phyloP scores from a whole-genome alignment of 108 stramenopile genomes.

The Cylindrotheca fusiformis region DNA sequence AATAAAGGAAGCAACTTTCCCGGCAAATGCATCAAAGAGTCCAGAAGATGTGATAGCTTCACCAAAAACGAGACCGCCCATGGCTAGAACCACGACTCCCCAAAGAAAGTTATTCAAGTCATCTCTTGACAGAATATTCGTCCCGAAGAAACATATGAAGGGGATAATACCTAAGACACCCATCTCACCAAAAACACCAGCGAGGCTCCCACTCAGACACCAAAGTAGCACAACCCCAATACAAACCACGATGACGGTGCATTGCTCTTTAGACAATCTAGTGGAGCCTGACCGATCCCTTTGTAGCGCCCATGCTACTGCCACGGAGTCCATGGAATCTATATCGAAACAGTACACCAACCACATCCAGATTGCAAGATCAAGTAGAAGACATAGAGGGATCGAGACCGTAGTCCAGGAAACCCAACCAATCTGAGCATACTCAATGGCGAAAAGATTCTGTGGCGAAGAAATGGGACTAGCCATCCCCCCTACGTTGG shows the following conservation, averaged over 20 bases:
- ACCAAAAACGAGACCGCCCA: slow-evolving; percentile 11
- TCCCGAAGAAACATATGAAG: slow-evolving; percentile 1
- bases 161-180: slow-evolving; percentile 1
- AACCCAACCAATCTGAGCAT: slow-evolving; percentile 11
- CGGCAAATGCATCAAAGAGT: slow-evolving; percentile 1
- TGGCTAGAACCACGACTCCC: slow-evolving; percentile 8
- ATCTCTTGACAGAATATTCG: slow-evolving; percentile 1
- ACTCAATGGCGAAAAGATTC: slow-evolving; percentile 16
- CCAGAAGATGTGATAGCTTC: slow-evolving; percentile 2
- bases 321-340: slow-evolving; percentile 2
- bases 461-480: slow-evolving; percentile 14
- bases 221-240: slow-evolving; percentile 13
- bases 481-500: slow-evolving; percentile 18
- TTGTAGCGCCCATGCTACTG: slow-evolving; percentile 8
- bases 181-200: slow-evolving; percentile 11
- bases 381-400: slow-evolving; percentile 5
- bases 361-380: slow-evolving; percentile 10
- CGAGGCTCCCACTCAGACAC: slow-evolving; percentile 5
- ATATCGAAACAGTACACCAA: slow-evolving; percentile 10
- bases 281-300: too few species aligned
- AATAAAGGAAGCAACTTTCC: neutral
- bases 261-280: slow-evolving; percentile 7
- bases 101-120: slow-evolving; percentile 9
- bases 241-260: slow-evolving; percentile 8
- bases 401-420: slow-evolving; percentile 10